Percentiles rank a stretch among this genome's conserved stretches.
Conservation (phyloP, 495 filamentous ascomycete species). For the Penicillium taxi region DNA sequence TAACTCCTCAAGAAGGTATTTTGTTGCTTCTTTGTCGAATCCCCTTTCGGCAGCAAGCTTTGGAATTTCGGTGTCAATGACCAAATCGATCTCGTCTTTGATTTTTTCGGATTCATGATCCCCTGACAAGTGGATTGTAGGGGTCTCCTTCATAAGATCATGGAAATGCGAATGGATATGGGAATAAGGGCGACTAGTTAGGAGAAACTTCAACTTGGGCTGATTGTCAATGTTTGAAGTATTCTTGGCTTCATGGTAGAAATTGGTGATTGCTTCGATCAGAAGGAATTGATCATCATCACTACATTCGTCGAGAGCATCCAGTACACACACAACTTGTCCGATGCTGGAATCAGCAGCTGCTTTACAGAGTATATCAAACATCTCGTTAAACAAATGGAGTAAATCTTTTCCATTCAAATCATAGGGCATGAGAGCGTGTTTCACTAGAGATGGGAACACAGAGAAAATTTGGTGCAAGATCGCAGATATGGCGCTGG, state of each 20-base stretch:
- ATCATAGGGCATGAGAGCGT: constrained; percentile 21
- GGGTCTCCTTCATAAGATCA: constrained; percentile 11
- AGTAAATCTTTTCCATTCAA: constrained; percentile 25
- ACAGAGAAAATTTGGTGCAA: constrained; percentile 42
- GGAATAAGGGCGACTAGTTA: constrained; percentile 43
- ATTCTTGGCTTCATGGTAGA: constrained; percentile 5
- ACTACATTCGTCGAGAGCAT: constrained; percentile 38
- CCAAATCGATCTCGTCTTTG: constrained; percentile 34
- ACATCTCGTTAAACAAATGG: constrained; percentile 31
- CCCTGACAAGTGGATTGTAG: constrained; percentile 33
- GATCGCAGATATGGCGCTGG: constrained; percentile 35
- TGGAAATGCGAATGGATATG: constrained; percentile 30
- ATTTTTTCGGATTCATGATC: constrained; percentile 31
- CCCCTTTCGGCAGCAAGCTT: constrained; percentile 11
- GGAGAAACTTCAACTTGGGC: constrained; percentile 35
- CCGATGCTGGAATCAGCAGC: constrained; percentile 28
- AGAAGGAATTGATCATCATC: constrained; percentile 10
- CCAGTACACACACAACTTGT: constrained; percentile 43
- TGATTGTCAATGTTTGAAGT: neutral
- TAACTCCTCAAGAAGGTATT: constrained; percentile 19
- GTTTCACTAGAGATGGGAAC: constrained; percentile 9
- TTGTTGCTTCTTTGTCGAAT: constrained; percentile 14
- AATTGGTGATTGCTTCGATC: constrained; percentile 10
- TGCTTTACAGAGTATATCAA: constrained; percentile 29
- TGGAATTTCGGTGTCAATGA: constrained; percentile 26